Evolutionary conservation across 2,329 filamentous ascomycete genomes (phyloP).

Genomic region (Cordyceps fumosorosea): DNA sequence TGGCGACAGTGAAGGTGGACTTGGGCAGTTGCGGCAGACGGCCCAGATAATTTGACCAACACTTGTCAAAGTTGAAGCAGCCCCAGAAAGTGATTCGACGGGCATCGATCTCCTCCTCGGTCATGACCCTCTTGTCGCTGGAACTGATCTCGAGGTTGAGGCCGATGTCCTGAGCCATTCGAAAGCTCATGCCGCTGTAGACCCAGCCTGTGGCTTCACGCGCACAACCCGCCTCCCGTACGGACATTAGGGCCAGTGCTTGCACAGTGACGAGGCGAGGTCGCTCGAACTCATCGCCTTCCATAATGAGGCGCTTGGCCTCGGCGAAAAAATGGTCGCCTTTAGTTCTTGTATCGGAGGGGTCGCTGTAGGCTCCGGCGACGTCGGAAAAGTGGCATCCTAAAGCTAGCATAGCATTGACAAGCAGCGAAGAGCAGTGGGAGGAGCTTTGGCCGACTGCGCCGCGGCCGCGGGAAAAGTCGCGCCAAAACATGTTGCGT

Average conservation of each 20-base stretch:
- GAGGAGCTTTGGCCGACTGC: slow-evolving; percentile 49
- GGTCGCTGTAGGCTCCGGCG: slow-evolving; percentile 62
- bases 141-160: slow-evolving; percentile 76
- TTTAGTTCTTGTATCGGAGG: slow-evolving; percentile 73
- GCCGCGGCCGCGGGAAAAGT: slow-evolving; percentile 69
- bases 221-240: slow-evolving; percentile 89
- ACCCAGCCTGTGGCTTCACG: slow-evolving; percentile 96
- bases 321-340: slow-evolving; percentile 96
- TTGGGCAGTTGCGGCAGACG: slow-evolving; percentile 80
- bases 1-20: slow-evolving; percentile 74
- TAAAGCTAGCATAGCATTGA: slow-evolving; percentile 89
- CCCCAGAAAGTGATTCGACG: slow-evolving; percentile 94
- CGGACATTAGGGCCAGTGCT: slow-evolving; percentile 90
- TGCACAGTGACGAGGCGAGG: slow-evolving; percentile 86
- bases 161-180: slow-evolving; percentile 92
- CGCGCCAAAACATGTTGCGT: slow-evolving; percentile 76
- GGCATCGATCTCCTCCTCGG: slow-evolving; percentile 82
- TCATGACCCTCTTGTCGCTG: slow-evolving; percentile 54
- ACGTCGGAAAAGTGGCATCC: slow-evolving; percentile 88
- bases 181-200: slow-evolving; percentile 96
- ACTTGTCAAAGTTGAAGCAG: slow-evolving; percentile 97
- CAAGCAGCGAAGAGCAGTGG: slow-evolving; percentile 83
- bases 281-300: slow-evolving; percentile 89
- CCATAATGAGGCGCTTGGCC: slow-evolving; percentile 80
- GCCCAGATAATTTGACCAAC: slow-evolving; percentile 95